phyloP scores from a whole-genome alignment of 305 asterid species.

The Solanum hybrid region DNA sequence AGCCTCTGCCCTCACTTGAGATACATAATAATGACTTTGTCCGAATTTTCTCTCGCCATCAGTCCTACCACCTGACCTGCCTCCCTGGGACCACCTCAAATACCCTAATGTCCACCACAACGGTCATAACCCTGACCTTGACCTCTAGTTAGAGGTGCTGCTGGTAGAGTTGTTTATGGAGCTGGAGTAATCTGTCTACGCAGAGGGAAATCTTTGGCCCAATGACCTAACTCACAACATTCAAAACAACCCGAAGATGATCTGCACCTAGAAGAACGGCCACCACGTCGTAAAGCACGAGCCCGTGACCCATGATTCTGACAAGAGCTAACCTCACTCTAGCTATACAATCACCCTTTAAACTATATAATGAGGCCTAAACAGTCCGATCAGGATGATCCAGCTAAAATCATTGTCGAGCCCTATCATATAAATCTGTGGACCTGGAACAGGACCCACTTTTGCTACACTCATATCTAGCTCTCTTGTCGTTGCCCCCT shows the following conservation, averaged over 20 bases:
- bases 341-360: not conserved
- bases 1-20: not conserved
- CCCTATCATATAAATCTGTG: not conserved
- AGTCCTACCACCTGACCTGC: not conserved
- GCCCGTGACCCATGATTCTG: not conserved
- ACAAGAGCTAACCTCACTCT: not conserved
- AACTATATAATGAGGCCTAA: not conserved
- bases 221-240: too few species aligned
- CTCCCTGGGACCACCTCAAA: not conserved
- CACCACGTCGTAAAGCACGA: not conserved
- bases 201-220: too few species aligned
- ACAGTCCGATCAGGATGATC: not conserved
- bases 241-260: not conserved
- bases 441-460: too few species aligned
- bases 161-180: not conserved
- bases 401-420: not conserved
- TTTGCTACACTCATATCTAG: too few species aligned
- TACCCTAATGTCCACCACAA: not conserved
- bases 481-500: too few species aligned
- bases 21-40: too few species aligned
- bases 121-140: not conserved
- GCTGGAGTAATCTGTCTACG: too few species aligned
- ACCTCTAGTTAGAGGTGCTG: not conserved
- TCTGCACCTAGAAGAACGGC: not conserved
- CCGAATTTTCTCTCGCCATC: not conserved